Evolutionary conservation across 192 early-diverging fungal species (phyloP), one percentile per base, ranked within the genome.

Genomic region (Podila horticola): DNA sequence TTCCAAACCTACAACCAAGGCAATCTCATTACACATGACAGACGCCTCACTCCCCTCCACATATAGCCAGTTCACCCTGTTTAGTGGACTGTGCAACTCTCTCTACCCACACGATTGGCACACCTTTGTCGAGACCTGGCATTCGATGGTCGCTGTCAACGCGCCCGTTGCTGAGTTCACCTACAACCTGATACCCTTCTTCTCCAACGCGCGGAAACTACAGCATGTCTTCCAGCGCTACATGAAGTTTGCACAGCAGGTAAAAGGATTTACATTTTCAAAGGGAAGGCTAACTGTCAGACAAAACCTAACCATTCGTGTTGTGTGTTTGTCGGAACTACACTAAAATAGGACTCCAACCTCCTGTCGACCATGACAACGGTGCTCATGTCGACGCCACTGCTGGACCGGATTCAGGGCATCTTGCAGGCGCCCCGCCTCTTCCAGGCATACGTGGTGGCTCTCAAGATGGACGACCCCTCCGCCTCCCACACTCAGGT

Each of bases 401-500:
- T 79, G 22, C 73, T 70, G 58, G 74, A 69, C 72, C 74, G 71
- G 58, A 75, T 66, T 45, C 81, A 77, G 10, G 22, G 20, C 30
- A 72, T 68, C 13, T 58, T 66, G 49, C 62, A 58, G 7, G 65
- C 73, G 28, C 67, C 59, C 28, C 30, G 66, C 13, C 61, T 74
- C 58, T 85, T 71, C 48, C 69, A 49, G 13, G 75, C 65, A 28
- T 85, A 85, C 62, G 62, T 85, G 36, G 36, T 61, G 19, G 79
- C 84, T 1, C 72, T 85, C 57, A 71, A 83, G 73, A 45, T 85
- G 30, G 84, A 85, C 68, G 79, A 85, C 51, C 68, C 64, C 36
- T 85, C 84, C 1, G 79, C 84, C 11, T 82, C 79, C 26, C 84
- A 85, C 55, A 73, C 72, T 2, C 79, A 85, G 36, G 84, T 85